Base-by-base conservation (phyloP, 1,284 basidiomycete species). In the Xanthoconium separans region DNA sequence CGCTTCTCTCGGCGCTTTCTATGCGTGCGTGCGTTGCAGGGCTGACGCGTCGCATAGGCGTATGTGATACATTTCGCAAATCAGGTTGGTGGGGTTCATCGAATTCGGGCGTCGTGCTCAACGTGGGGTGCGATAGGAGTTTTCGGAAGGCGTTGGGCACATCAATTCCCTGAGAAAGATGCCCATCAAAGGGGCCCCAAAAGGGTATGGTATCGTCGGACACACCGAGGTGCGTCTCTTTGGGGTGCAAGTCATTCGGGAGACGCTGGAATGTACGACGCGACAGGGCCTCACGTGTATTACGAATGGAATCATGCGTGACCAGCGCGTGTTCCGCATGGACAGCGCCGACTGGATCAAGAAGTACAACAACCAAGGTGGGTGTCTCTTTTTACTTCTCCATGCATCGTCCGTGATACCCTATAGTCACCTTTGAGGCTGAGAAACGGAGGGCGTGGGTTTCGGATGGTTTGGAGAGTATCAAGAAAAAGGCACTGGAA, bases 401-500 rank as follows among this genome's bases (percentile, higher is more conserved):
- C 22, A 18, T 29, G 37, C 31, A 12, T 18, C 8, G 7, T 31
- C 27, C 10, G n/a, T 6, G 22, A 11, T 34, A 7, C 22, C 22
- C 22, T 16, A n/a, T 34, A 47, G 55, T 45, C 7, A 2, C 2
- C 15, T 44, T 57, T 13, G 65, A 67, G 52, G 39, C 30, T n/a
- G 29, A 52, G 15, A 58, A 41, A 29, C 18, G n/a, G 24, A 54
- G 46, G 6, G 62, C 57, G 10, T 66, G 63, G 65, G 7, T 34
- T 4, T 44, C 55, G 3, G 56, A 50, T 57, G 2, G 2, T 9
- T 58, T 66, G 2, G 62, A 71, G 11, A 27, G 20, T 4, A 54
- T 72, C 24, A 62, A 69, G 16, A 37, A 47, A 36, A 57, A 63
- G 34, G 31, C 40, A 9, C 9, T 57, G 44, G 18, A 44, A 15